phyloP scores from a whole-genome alignment of 371 early-diverging fungal genomes.

The Mortierella sp. region DNA sequence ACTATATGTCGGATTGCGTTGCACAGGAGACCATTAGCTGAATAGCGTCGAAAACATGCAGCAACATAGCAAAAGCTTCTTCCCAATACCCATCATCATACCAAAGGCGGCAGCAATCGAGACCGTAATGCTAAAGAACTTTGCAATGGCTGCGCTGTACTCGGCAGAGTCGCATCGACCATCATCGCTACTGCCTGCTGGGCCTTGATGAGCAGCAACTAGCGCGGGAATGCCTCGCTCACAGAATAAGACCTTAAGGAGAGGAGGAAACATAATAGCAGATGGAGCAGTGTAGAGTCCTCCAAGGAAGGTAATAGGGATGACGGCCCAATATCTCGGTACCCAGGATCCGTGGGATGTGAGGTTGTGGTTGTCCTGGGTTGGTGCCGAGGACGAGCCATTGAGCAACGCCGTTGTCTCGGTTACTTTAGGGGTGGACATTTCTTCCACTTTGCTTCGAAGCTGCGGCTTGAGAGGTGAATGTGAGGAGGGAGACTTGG shows the following conservation, averaged over 20 bases:
- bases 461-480: too few relatives aligned
- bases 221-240: conserved; percentile 37
- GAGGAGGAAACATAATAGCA: conserved; percentile 2
- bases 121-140: conserved; percentile 21
- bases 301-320: conserved; percentile 24
- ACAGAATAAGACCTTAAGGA: conserved; percentile 30
- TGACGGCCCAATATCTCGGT: conserved; percentile 31
- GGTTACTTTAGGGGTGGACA: not conserved
- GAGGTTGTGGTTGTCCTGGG: not conserved
- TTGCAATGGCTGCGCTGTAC: conserved; percentile 41
- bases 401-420: conserved; percentile 13
- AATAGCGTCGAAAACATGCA: too few relatives aligned
- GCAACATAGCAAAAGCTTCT: too few relatives aligned
- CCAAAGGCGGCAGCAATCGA: conserved; percentile 8
- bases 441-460: too few relatives aligned
- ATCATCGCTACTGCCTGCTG: not conserved
- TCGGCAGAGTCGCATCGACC: conserved; percentile 33
- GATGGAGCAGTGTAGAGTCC: conserved; percentile 13
- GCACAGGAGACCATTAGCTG: not conserved
- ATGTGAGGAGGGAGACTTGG: too few relatives aligned
- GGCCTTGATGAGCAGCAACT: conserved; percentile 5
- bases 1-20: conserved; percentile 3
- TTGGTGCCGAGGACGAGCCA: not conserved
- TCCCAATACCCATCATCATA: too few relatives aligned
- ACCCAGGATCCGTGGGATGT: conserved; percentile 36